phyloP scores from a whole-genome alignment of 1,139 yeast genomes.

The Debaryomyces sp. region DNA sequence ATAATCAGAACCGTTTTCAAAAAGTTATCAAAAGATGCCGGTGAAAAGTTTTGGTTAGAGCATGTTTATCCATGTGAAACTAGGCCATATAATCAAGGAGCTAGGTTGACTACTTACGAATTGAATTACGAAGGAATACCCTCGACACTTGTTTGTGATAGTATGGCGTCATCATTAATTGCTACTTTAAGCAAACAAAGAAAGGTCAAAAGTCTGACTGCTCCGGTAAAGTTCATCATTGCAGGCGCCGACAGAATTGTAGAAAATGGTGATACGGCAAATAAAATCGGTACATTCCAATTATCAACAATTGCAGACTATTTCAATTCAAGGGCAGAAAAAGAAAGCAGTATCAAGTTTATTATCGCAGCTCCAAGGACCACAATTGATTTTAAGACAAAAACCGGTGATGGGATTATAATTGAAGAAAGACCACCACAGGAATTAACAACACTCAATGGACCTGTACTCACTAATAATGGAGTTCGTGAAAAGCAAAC shows the following conservation, averaged over 20 bases:
- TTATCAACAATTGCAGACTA: conserved; percentile 65
- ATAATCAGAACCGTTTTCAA: conserved; percentile 74
- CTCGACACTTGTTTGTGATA: conserved; percentile 84
- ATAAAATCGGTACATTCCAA: conserved; percentile 96
- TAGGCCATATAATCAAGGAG: conserved; percentile 96
- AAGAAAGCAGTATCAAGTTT: conserved; percentile 62
- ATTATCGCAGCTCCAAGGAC: conserved; percentile 96
- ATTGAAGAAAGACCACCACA: conserved; percentile 86
- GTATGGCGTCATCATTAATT: conserved; percentile 84
- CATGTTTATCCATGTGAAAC: conserved; percentile 92
- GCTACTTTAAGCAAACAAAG: conserved; percentile 26
- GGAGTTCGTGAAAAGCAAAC: conserved; percentile 46
- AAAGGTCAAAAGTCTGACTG: conserved; percentile 27
- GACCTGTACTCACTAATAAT: conserved; percentile 49
- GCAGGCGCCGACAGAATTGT: conserved; percentile 99
- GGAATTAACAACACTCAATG: conserved; percentile 78
- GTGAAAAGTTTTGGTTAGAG: conserved; percentile 47
- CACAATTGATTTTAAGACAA: conserved; percentile 73
- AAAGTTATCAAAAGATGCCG: conserved; percentile 32
- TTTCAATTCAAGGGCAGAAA: conserved; percentile 42
- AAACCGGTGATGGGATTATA: conserved; percentile 69
- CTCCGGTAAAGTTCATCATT: conserved; percentile 80
- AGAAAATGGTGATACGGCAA: conserved; percentile 90
- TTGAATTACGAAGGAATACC: conserved; percentile 84
- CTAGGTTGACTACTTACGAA: conserved; percentile 90